Evolutionary conservation across 1,139 yeast genomes (phyloP).

Genomic region (Suhomyces chickasaworum): DNA sequence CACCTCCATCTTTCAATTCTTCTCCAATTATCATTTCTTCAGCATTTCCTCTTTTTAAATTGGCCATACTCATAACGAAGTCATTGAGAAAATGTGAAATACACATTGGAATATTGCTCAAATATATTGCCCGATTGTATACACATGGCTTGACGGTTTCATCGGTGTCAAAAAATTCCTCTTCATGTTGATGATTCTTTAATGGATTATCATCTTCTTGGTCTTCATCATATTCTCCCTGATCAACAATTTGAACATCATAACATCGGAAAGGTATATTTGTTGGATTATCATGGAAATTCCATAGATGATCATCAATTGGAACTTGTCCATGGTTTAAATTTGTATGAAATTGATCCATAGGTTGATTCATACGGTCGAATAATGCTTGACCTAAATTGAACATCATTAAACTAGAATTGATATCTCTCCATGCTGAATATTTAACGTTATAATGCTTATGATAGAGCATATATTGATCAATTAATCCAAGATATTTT

Average conservation of each 20-base stretch:
- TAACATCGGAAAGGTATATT: slow-evolving; percentile 40
- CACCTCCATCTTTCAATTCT: slow-evolving; percentile 28
- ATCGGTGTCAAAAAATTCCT: slow-evolving; percentile 31
- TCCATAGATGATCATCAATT: slow-evolving; percentile 33
- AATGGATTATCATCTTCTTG: slow-evolving; percentile 18
- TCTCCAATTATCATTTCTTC: slow-evolving; percentile 35
- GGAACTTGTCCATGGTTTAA: slow-evolving; percentile 28
- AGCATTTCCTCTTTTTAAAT: slow-evolving; percentile 47
- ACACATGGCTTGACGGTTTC: slow-evolving; percentile 22
- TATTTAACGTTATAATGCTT: slow-evolving; percentile 51
- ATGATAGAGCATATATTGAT: slow-evolving; percentile 62
- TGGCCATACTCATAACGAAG: slow-evolving; percentile 32
- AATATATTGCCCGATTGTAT: slow-evolving; percentile 20
- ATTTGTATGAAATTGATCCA: slow-evolving; percentile 22
- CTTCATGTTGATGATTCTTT: slow-evolving; percentile 24
- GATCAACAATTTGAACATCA: slow-evolving; percentile 36
- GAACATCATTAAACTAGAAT: slow-evolving; percentile 58
- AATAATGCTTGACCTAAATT: slow-evolving; percentile 49
- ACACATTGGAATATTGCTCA: slow-evolving; percentile 24
- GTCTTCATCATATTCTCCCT: slow-evolving; percentile 44
- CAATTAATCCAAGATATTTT: slow-evolving; percentile 51
- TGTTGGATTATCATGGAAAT: slow-evolving; percentile 32
- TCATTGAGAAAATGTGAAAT: slow-evolving; percentile 40
- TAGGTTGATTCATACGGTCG: slow-evolving; percentile 30
- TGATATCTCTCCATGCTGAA: slow-evolving; percentile 56